A percentile compares a stretch with the other conserved stretches of the same genome.
Evolutionary conservation across 75 land plant genomes (phyloP).

Genomic region (Cryptomeria japonica): DNA sequence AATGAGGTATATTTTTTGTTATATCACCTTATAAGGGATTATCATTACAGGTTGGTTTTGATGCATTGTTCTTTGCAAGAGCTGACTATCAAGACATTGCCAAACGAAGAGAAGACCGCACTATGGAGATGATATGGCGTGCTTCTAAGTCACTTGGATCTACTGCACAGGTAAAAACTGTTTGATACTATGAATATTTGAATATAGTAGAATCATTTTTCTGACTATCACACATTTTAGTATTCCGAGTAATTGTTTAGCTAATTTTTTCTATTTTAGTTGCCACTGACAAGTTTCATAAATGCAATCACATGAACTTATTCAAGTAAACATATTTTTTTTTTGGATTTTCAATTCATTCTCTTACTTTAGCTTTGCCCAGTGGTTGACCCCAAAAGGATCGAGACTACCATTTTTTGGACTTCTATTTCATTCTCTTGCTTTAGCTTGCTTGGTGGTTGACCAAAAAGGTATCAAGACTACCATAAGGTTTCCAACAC

Average conservation of each 20-base stretch:
- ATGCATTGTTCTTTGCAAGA: constrained; percentile 87
- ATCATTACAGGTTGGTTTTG: constrained; percentile 85
- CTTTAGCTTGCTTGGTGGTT: not conserved
- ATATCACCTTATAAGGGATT: not conserved
- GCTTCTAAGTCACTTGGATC: constrained; percentile 85
- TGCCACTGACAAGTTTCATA: not conserved
- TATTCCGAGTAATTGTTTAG: not conserved
- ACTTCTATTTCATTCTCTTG: not conserved
- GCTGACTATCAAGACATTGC: constrained; percentile 96
- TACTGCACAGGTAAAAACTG: constrained; percentile 70
- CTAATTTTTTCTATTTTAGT: not conserved
- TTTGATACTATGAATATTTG: not conserved
- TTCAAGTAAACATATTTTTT: not conserved
- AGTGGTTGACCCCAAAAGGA: not conserved
- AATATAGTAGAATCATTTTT: not conserved
- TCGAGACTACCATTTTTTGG: not conserved
- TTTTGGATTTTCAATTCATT: not conserved
- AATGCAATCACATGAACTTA: not conserved
- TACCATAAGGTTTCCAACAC: not conserved
- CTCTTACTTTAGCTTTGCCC: not conserved
- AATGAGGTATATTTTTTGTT: not conserved
- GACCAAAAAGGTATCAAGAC: not conserved
- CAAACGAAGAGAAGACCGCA: constrained; percentile 67
- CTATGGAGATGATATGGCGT: constrained; percentile 91
- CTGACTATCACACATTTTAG: not conserved